Evolutionary conservation across 805 yeast genomes (phyloP).

Genomic region (Wickerhamomyces sydowiorum): DNA sequence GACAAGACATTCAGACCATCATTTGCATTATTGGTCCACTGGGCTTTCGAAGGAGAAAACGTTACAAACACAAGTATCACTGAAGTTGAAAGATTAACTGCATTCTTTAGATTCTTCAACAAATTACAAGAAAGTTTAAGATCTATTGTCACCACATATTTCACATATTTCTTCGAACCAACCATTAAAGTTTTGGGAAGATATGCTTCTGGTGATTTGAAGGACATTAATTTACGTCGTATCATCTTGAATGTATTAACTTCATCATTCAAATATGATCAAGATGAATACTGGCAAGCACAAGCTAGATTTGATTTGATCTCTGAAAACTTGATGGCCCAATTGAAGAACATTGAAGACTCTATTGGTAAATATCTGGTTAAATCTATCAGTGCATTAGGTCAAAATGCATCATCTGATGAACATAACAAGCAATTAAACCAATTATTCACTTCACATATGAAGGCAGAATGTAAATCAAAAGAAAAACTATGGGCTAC

Average conservation of each 20-base stretch:
- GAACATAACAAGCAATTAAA: conserved; percentile 74
- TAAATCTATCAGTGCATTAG: conserved; percentile 72
- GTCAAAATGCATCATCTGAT: conserved; percentile 62
- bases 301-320: conserved; percentile 77
- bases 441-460: conserved; percentile 53
- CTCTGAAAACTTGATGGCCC: conserved; percentile 55
- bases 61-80: conserved; percentile 37
- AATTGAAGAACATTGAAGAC: conserved; percentile 64
- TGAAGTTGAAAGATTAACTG: conserved; percentile 52
- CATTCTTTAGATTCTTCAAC: conserved; percentile 83
- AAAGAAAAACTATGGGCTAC: conserved; percentile 76
- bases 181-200: conserved; percentile 49
- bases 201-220: conserved; percentile 36
- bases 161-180: conserved; percentile 79
- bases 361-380: conserved; percentile 75
- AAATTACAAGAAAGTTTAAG: conserved; percentile 77
- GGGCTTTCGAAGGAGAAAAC: conserved; percentile 90
- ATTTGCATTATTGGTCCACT: conserved; percentile 78
- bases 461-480: conserved; percentile 55
- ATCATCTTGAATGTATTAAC: conserved; percentile 66
- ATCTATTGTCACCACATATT: conserved; percentile 85
- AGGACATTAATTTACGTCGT: conserved; percentile 59
- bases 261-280: conserved; percentile 81
- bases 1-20: conserved; percentile 92
- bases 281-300: conserved; percentile 92